Evolutionary conservation across 2,329 filamentous ascomycete genomes (phyloP).

Genomic region (Ascochyta lentis): DNA sequence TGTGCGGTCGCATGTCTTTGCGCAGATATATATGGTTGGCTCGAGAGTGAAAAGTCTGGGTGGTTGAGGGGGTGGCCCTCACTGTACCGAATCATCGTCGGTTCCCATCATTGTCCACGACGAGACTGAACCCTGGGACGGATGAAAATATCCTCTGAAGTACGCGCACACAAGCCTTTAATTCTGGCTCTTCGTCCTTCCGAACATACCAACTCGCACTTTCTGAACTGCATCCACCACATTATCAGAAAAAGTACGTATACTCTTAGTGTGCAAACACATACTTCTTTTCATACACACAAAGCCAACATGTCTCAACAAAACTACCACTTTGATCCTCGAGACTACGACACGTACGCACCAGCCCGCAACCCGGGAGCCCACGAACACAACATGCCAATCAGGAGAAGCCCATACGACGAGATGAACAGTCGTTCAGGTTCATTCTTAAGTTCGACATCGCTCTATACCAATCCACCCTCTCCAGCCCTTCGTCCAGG

Average conservation of each 20-base stretch:
- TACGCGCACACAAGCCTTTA: not conserved
- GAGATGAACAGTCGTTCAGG: not conserved
- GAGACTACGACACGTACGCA: not conserved
- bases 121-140: not conserved
- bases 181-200: not conserved
- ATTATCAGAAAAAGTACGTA: too few relatives aligned
- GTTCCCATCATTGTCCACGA: not conserved
- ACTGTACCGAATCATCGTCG: not conserved
- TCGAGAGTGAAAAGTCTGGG: not conserved
- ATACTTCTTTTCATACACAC: too few relatives aligned
- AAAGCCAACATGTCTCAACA: not conserved
- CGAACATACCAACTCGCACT: not conserved
- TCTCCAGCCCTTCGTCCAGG: not conserved
- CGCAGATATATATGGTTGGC: too few relatives aligned
- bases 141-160: not conserved
- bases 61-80: conserved; percentile 4
- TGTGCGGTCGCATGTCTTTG: not conserved
- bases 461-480: not conserved
- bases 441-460: not conserved
- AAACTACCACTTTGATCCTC: not conserved
- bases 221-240: too few relatives aligned
- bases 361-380: too few relatives aligned
- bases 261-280: too few relatives aligned
- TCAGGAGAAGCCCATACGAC: not conserved
- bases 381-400: not conserved